Base-by-base conservation (phyloP, 345 rosid species). In the Eucalyptus curtisii region DNA sequence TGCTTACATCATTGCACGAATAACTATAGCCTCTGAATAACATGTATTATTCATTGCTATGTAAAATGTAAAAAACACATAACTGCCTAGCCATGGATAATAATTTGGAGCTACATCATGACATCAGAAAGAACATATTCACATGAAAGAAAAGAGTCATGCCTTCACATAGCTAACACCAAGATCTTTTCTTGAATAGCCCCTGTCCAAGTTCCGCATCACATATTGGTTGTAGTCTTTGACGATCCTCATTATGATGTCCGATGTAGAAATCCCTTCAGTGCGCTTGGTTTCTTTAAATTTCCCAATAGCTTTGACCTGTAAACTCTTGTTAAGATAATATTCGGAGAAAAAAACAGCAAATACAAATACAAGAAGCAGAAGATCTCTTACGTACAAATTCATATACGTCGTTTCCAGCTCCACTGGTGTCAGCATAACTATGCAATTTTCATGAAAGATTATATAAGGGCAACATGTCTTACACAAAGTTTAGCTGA, bases 171-270 rank as follows among this genome's bases (percentile, higher is more conserved):
- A 97, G 95, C 99, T 97, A 88, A 97, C 99, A 88, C 97, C 97
- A 86, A 97, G 98, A 27, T 97, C 99, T 90, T 97, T 96, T 92
- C 99, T 95, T 45, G 99, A 92, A 90, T 97, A 97, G 80, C 99
- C 99, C 88, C 99, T 93, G 88, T 94, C 98, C 93, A 97, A 88
- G 87, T 96, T 97, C 89, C 99, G 96, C 95, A 96, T 92, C 86
- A 97, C 99, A 95, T 96, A 97, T 92, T 96, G 97, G 88, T 97
- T 97, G 89, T 97, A 97, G 87, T 97, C 98, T 91, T 97, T 97
- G 87, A 97, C 96, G 42, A 97, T 97, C 90, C 99, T 95, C 99
- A 97, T 97, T 76, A 97, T 96, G 87, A 97, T 94, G 89, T 97
- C 99, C 2, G 98, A 97, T 19, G 99, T 97, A 5, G 99, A 97